A percentile compares a stretch with the other conserved stretches of the same genome.
phyloP scores from a whole-genome alignment of 192 early-diverging fungal genomes.

The Umbelopsis ramanniana region DNA sequence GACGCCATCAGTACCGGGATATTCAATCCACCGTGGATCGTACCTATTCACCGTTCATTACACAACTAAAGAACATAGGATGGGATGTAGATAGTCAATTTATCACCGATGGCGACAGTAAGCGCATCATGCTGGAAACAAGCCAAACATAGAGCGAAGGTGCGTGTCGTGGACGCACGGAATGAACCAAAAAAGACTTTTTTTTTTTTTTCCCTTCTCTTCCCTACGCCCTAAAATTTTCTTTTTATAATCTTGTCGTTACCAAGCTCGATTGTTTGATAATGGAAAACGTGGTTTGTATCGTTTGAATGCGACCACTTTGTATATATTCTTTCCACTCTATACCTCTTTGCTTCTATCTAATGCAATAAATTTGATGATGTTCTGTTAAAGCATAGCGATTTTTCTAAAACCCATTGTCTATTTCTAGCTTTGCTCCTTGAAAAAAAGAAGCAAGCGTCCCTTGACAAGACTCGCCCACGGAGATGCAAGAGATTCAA shows the following conservation, averaged over 20 bases:
- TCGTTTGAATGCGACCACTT: too few relatives aligned
- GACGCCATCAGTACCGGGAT: constrained; percentile 28
- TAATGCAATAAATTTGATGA: too few relatives aligned
- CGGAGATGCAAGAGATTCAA: constrained; percentile 20
- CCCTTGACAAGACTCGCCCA: not conserved
- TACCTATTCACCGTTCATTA: constrained; percentile 42
- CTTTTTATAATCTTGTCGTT: too few relatives aligned
- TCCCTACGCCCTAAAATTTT: too few relatives aligned
- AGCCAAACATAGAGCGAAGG: not conserved
- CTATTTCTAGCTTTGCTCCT: constrained; percentile 7
- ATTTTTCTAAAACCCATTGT: too few relatives aligned
- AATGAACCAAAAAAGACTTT: not conserved
- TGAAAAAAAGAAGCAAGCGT: not conserved
- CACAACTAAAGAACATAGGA: constrained; percentile 41
- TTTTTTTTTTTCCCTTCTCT: not conserved
- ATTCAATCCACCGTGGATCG: constrained; percentile 42
- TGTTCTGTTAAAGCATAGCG: too few relatives aligned
- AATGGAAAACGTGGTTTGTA: not conserved
- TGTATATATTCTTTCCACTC: not conserved
- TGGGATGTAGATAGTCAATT: constrained; percentile 60
- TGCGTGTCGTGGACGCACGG: not conserved
- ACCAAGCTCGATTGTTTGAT: not conserved
- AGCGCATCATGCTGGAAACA: not conserved
- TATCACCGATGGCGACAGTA: constrained; percentile 12
- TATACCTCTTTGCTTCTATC: not conserved